Base-by-base conservation (phyloP, 1,139 yeast genomes). In the Maudiozyma humilis region DNA sequence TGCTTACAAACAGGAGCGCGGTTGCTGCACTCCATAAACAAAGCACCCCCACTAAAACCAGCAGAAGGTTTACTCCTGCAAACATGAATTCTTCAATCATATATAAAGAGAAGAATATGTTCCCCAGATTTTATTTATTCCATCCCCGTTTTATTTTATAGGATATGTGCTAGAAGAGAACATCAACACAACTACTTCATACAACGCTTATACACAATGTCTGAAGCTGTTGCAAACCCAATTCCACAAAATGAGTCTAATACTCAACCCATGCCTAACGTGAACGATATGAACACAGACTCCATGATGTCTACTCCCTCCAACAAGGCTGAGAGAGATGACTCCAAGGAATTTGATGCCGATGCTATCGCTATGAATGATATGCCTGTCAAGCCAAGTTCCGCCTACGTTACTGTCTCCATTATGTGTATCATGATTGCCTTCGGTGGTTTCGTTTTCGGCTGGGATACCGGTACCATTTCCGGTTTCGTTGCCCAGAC, bases 321-420 rank as follows among this genome's bases (percentile, higher is more conserved):
- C 16, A 48, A 52, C 45, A 49, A 52, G 38, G 54, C 46, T 40
- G 50, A 51, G 16, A 49, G 52, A 39, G 48, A 44, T 41, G 51
- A 47, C n/a, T 37, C 36, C 18, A 46, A 46, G 29, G 46, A 46
- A 25, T 12, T 45, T 32, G 50, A 46, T 18, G 58, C 63, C 7
- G 45, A 50, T 20, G 51, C 42, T 33, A 5, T n/a, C 44, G 43
- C 20, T 48, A 49, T 44, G 20, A 41, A 38, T 10, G 51, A 46
- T 5, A 51, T 55, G 34, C 52, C 54, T 35, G 50, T 47, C 43
- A 43, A 43, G 16, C 54, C 57, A 13, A 48, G 47, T 27, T 32
- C 43, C 17, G 50, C 82, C 50, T 87, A 86, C 71, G 73, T 76
- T 59, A 79, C 46, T 15, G 40, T 47, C 40, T 43, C 47, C 10